Conservation (phyloP, 177 flowering plant species). For the Vitis hybrid region DNA sequence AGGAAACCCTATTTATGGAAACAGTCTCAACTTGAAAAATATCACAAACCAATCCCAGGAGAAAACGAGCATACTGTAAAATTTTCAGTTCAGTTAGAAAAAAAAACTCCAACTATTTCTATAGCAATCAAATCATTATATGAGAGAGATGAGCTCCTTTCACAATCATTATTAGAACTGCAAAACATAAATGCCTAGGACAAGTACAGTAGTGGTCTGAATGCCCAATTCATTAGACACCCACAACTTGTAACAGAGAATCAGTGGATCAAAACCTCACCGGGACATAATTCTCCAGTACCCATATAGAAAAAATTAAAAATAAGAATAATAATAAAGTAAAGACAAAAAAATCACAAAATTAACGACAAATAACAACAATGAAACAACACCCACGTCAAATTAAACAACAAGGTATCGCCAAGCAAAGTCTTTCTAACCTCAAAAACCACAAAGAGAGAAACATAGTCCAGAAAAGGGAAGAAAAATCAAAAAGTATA, state of each 20-base stretch:
- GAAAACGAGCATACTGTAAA: too few species aligned
- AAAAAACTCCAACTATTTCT: too few species aligned
- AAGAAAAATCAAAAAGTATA: background rate
- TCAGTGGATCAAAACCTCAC: background rate
- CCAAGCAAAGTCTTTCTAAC: background rate
- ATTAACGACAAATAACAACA: background rate
- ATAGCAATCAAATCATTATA: background rate
- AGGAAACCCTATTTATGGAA: background rate
- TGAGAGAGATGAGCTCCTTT: background rate
- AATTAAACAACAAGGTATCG: conserved; percentile 8
- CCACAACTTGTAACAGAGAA: background rate
- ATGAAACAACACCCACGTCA: conserved; percentile 7
- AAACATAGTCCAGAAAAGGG: background rate
- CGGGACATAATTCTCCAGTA: background rate
- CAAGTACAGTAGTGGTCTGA: too few species aligned
- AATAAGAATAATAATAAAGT: background rate
- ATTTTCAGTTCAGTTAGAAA: too few species aligned
- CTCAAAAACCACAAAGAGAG: background rate
- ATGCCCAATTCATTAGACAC: background rate
- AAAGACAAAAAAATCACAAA: too few species aligned
- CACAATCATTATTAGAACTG: background rate
- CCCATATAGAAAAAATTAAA: background rate
- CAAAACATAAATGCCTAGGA: background rate
- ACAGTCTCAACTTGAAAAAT: background rate
- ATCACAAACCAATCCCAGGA: background rate